Evolutionary conservation across 2,329 filamentous ascomycete genomes (phyloP), one percentile per base, ranked within the genome.

Genomic region (Claviceps pazoutovae): DNA sequence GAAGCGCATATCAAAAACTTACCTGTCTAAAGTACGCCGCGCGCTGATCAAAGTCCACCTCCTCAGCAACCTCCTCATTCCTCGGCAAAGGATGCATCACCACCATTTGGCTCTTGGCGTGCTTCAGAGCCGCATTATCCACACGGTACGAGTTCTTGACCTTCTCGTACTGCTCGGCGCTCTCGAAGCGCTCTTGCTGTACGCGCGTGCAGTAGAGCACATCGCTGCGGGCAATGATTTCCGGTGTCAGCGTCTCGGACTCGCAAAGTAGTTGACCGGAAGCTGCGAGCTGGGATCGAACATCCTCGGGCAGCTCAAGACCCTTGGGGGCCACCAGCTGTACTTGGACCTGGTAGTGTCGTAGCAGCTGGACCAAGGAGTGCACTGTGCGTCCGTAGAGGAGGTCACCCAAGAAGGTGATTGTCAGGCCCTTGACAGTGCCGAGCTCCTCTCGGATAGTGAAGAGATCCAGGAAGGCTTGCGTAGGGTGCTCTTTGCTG

Each of bases 21-120:
- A 95, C 91, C 86, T 98, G 93, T 86, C 93, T 83, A 73, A 98
- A 98, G 74, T 98, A 98, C 52, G 93, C 91, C 54, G 93, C 93
- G 61, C 93, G 76, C 66, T 94, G 88, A 72, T 98, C 93, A 72
- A 94, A 95, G 70, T 98, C 93, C 48, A 98, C 89, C 74, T 98
- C 93, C 71, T 94, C 88, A 37, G 83, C 82, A 65, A 98, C 84
- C 77, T 98, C 93, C 58, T 85, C 82, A 64, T 97, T 97, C 63
- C 93, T 80, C 42, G 93, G 93, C 63, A 98, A 76, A 53, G 93
- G 93, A 71, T 98, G 93, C 82, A 98, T 82, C 57, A 98, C 86
- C 57, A 95, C 80, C 83, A 95, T 96, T 63, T 86, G 85, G 66
- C 76, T 78, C 83, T 98, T 98, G 50, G 93, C 90, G 62, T 90